Conservation (phyloP, 2,329 filamentous ascomycete species). For the Colletotrichum sp. region DNA sequence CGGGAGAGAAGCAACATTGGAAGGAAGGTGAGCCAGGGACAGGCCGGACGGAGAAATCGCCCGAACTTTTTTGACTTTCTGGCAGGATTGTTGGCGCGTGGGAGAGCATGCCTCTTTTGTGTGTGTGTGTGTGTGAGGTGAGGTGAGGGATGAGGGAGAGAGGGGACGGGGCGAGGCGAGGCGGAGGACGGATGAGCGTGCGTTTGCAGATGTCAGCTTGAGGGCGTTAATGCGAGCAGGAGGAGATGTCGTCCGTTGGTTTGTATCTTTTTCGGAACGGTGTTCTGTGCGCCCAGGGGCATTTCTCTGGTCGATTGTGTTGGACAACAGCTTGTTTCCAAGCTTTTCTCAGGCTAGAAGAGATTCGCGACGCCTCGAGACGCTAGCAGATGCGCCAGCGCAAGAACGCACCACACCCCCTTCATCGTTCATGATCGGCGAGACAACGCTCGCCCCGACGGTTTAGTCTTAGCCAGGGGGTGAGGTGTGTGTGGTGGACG, state of each 20-base stretch:
- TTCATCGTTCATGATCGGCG: slow-evolving; percentile 8
- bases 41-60: background rate
- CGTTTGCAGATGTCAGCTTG: slow-evolving; percentile 13
- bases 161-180: background rate
- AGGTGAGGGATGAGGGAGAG: background rate
- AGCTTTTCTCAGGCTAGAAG: background rate
- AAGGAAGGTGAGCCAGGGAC: background rate
- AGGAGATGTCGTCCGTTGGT: background rate
- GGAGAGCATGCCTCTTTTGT: background rate
- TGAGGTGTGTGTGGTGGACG: background rate
- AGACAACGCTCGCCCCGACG: slow-evolving; percentile 9
- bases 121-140: background rate
- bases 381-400: slow-evolving; percentile 4
- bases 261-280: background rate
- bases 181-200: background rate
- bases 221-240: background rate
- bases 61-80: background rate
- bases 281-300: background rate
- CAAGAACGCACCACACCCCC: background rate
- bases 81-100: background rate
- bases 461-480: slow-evolving; percentile 14
- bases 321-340: background rate
- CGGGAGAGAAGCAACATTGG: background rate
- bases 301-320: background rate
- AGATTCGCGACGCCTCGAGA: background rate